These are phyloP conservation scores for Phytopythium boreale DNA, from an alignment of 352 stramenopile species.

Conservation along the genomic window DNA sequence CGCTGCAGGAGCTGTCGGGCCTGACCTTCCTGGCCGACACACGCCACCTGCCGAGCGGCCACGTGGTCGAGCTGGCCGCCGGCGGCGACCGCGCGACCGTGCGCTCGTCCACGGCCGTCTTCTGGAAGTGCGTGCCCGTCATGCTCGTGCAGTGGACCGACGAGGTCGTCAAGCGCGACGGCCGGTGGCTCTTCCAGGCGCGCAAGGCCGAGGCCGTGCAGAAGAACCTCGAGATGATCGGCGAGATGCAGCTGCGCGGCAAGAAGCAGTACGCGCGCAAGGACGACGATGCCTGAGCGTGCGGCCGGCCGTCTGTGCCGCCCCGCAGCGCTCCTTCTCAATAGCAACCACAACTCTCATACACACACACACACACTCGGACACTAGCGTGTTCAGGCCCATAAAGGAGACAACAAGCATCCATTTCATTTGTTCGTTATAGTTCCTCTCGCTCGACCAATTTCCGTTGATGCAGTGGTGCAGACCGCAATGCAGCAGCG, in stretches of 20 bases:
- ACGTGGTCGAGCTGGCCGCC: conserved; percentile 69
- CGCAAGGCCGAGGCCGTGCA: conserved; percentile 72
- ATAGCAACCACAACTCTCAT: background rate
- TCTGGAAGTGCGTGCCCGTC: conserved; percentile 84
- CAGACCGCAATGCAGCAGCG: too few relatives aligned
- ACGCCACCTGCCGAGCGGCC: conserved; percentile 74
- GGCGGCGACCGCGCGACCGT: conserved; percentile 44
- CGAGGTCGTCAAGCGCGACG: conserved; percentile 67
- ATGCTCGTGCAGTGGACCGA: conserved; percentile 85
- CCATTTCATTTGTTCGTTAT: background rate
- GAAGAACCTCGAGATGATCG: conserved; percentile 89
- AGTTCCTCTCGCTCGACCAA: too few relatives aligned
- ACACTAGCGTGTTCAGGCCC: too few relatives aligned
- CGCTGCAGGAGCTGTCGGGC: conserved; percentile 59
- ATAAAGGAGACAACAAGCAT: background rate
- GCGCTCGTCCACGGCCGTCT: conserved; percentile 64
- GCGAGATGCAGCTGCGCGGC: conserved; percentile 83
- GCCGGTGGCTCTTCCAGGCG: conserved; percentile 73
- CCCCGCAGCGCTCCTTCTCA: background rate
- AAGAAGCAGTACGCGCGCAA: conserved; percentile 87
- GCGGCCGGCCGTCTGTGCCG: background rate
- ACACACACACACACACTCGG: too few relatives aligned
- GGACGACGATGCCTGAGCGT: conserved; percentile 42
- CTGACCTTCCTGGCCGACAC: conserved; percentile 83
- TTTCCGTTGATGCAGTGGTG: too few relatives aligned